These are phyloP conservation scores for Martensiomyces pterosporus DNA, from an alignment of 192 early-diverging fungal genomes.

Conservation along the genomic window DNA sequence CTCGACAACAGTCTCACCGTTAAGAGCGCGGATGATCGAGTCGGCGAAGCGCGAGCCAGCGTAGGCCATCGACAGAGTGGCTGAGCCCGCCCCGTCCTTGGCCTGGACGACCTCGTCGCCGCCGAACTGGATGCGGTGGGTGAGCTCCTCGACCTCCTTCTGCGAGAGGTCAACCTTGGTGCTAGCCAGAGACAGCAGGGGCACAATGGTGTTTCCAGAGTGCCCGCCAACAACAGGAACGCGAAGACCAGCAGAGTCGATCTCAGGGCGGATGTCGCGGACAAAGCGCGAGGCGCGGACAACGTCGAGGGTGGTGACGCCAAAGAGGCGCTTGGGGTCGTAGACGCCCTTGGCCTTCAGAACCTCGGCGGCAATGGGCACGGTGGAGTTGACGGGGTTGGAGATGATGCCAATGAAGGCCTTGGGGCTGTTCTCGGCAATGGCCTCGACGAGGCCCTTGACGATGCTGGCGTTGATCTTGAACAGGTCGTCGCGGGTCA, in stretches of 20 bases:
- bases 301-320: slow-evolving; percentile 92
- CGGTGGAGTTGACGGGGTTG: slow-evolving; percentile 98
- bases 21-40: slow-evolving; percentile 76
- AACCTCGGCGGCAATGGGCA: slow-evolving; percentile 92
- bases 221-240: slow-evolving; percentile 91
- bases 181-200: slow-evolving; percentile 72
- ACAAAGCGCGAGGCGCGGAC: slow-evolving; percentile 93
- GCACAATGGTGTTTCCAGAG: slow-evolving; percentile 93
- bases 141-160: slow-evolving; percentile 80
- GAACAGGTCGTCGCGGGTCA: slow-evolving; percentile 99
- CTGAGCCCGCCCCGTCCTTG: slow-evolving; percentile 87
- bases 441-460: slow-evolving; percentile 72
- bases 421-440: slow-evolving; percentile 76
- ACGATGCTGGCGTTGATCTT: slow-evolving; percentile 97
- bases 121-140: slow-evolving; percentile 94
- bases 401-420: slow-evolving; percentile 85
- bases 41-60: slow-evolving; percentile 83
- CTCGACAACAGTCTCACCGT: slow-evolving; percentile 75
- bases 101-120: slow-evolving; percentile 99
- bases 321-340: slow-evolving; percentile 85
- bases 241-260: slow-evolving; percentile 64
- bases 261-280: slow-evolving; percentile 63
- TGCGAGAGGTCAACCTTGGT: slow-evolving; percentile 67
- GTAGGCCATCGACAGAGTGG: slow-evolving; percentile 85
- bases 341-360: slow-evolving; percentile 87